Percentiles rank a stretch among this genome's conserved stretches.
Conservation (phyloP, 495 filamentous ascomycete genomes). For the Penicillium lividum region DNA sequence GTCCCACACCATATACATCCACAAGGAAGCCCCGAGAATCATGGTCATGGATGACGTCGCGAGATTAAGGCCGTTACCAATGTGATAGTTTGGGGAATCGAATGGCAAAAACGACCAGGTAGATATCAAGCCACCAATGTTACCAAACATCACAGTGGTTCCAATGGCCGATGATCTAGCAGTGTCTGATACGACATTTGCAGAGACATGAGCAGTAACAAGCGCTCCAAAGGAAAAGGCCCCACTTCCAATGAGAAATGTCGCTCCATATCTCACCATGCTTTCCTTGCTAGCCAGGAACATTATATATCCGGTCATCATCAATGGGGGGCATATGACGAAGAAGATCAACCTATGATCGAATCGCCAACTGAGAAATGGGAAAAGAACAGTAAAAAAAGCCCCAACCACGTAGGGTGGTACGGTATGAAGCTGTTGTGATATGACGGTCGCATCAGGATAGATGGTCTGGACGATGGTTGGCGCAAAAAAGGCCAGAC, state of each 20-base stretch:
- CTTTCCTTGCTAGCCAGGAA: slow-evolving; percentile 59
- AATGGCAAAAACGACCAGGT: slow-evolving; percentile 69
- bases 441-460: slow-evolving; percentile 52
- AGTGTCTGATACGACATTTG: slow-evolving; percentile 72
- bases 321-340: slow-evolving; percentile 49
- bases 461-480: slow-evolving; percentile 70
- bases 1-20: slow-evolving; percentile 64
- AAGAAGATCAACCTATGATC: slow-evolving; percentile 54
- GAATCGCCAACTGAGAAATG: slow-evolving; percentile 58
- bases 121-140: slow-evolving; percentile 68
- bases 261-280: slow-evolving; percentile 66
- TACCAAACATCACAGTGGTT: slow-evolving; percentile 69
- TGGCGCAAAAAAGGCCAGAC: slow-evolving; percentile 68
- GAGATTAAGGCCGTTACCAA: slow-evolving; percentile 75
- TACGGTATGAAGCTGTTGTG: slow-evolving; percentile 66
- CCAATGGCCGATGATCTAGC: slow-evolving; percentile 66
- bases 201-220: slow-evolving; percentile 63
- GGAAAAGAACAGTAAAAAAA: slow-evolving; percentile 64
- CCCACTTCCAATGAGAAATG: slow-evolving; percentile 65
- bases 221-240: slow-evolving; percentile 60
- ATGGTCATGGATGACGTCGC: slow-evolving; percentile 57
- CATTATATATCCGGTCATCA: slow-evolving; percentile 71
- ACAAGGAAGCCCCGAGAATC: slow-evolving; percentile 44
- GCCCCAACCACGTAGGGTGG: slow-evolving; percentile 71
- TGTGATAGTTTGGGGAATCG: slow-evolving; percentile 67